A percentile compares a stretch with the other conserved stretches of the same genome.
Conservation (phyloP, 2,329 filamentous ascomycete species). For the Aspergillus sp. region DNA sequence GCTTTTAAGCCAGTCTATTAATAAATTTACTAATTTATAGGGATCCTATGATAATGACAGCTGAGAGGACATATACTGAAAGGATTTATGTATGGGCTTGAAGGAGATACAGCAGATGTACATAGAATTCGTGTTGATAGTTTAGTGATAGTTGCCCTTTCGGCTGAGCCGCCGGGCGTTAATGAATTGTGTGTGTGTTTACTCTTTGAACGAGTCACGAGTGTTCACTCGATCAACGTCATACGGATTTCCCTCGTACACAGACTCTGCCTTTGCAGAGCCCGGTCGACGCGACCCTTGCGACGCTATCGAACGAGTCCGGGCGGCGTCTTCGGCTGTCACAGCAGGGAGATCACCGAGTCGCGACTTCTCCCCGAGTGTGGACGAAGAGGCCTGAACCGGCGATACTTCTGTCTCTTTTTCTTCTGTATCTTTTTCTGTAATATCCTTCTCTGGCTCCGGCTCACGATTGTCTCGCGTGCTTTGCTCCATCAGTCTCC, state of each 20-base stretch:
- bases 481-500: constrained; percentile 34
- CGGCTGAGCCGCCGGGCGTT: too few relatives aligned
- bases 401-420: constrained; percentile 17
- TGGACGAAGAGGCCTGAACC: constrained; percentile 10
- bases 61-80: too few relatives aligned
- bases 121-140: too few relatives aligned
- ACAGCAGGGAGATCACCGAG: neutral
- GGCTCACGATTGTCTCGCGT: constrained; percentile 8
- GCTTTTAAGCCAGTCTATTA: too few relatives aligned
- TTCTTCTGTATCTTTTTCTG: constrained; percentile 20
- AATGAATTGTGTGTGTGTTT: too few relatives aligned
- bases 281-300: neutral
- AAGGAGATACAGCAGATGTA: too few relatives aligned
- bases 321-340: constrained; percentile 20
- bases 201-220: constrained; percentile 38
- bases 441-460: constrained; percentile 4
- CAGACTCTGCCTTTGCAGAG: constrained; percentile 14
- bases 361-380: neutral
- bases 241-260: constrained; percentile 48
- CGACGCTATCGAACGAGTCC: constrained; percentile 26
- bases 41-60: too few relatives aligned
- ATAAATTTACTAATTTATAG: too few relatives aligned
- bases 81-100: too few relatives aligned
- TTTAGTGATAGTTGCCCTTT: too few relatives aligned
- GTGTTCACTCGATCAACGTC: constrained; percentile 50